phyloP scores from a whole-genome alignment of 805 yeast species.

The Vanderwaltozyma polyspora region DNA sequence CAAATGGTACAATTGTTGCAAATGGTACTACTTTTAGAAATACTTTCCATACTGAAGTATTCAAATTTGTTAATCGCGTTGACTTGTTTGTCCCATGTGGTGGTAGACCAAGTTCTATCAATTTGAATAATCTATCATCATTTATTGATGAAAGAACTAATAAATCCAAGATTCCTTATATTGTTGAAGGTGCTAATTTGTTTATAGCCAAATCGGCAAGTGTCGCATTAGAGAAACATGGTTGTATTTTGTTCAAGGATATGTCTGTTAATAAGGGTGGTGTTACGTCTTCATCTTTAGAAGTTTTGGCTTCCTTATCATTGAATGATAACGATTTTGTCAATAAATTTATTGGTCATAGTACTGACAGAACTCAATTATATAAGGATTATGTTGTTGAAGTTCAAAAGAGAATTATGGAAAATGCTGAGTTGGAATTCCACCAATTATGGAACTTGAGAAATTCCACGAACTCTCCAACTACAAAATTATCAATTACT shows the following conservation, averaged over 20 bases:
- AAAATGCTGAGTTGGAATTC: slow-evolving; percentile 78
- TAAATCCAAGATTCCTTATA: slow-evolving; percentile 65
- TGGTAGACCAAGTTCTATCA: slow-evolving; percentile 95
- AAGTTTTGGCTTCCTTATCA: slow-evolving; percentile 87
- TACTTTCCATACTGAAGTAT: slow-evolving; percentile 68
- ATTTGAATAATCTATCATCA: slow-evolving; percentile 64
- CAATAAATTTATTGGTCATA: slow-evolving; percentile 49
- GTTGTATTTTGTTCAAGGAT: slow-evolving; percentile 81
- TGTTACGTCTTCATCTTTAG: slow-evolving; percentile 92
- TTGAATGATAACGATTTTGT: slow-evolving; percentile 78
- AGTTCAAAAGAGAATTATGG: slow-evolving; percentile 65
- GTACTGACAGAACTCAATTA: slow-evolving; percentile 53
- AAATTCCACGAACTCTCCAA: slow-evolving; percentile 49
- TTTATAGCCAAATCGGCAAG: slow-evolving; percentile 93
- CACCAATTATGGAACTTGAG: slow-evolving; percentile 75
- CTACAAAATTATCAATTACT: slow-evolving; percentile 64
- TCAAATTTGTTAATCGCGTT: slow-evolving; percentile 51
- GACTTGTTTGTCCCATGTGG: slow-evolving; percentile 96
- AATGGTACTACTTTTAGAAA: slow-evolving; percentile 88
- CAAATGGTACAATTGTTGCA: slow-evolving; percentile 60
- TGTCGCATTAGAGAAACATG: slow-evolving; percentile 73
- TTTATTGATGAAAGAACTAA: slow-evolving; percentile 70
- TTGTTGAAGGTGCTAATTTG: slow-evolving; percentile 96
- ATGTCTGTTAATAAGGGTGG: slow-evolving; percentile 98
- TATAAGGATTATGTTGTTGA: slow-evolving; percentile 75